Conservation (phyloP, 108 stramenopile genomes). For the Poteriospumella lacustris region DNA sequence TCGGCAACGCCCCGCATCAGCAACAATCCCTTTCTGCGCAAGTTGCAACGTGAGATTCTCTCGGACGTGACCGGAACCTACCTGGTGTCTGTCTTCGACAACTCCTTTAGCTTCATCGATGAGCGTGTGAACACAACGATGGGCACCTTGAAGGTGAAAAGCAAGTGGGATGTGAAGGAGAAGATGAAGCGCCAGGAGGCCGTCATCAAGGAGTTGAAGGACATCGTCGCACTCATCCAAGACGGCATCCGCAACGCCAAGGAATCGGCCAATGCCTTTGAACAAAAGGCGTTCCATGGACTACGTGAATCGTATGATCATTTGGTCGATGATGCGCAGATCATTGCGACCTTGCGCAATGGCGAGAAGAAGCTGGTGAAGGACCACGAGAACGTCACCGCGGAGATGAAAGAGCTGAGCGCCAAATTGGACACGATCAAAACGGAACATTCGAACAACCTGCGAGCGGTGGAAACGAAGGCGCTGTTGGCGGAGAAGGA, state of each 20-base stretch:
- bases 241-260: slow-evolving; percentile 17
- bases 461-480: slow-evolving; percentile 20
- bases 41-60: no score
- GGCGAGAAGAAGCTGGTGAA: slow-evolving; percentile 29
- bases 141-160: no score
- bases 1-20: no score
- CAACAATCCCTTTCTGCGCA: no score
- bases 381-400: not conserved
- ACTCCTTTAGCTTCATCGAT: no score
- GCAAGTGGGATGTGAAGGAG: slow-evolving; percentile 25
- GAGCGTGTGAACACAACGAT: no score
- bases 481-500: slow-evolving; percentile 35
- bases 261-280: slow-evolving; percentile 19
- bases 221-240: not conserved
- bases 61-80: no score
- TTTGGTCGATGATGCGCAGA: slow-evolving; percentile 25
- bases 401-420: slow-evolving; percentile 33
- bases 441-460: not conserved
- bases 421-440: not conserved
- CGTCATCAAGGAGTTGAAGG: not conserved
- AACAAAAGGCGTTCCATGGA: slow-evolving; percentile 1
- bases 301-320: slow-evolving; percentile 26
- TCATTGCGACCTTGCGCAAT: slow-evolving; percentile 14
- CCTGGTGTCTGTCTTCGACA: no score
- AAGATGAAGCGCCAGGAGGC: not conserved